These are phyloP conservation scores for Hyaloperonospora brassicae DNA, from an alignment of 352 stramenopile genomes.

Conservation along the genomic window DNA sequence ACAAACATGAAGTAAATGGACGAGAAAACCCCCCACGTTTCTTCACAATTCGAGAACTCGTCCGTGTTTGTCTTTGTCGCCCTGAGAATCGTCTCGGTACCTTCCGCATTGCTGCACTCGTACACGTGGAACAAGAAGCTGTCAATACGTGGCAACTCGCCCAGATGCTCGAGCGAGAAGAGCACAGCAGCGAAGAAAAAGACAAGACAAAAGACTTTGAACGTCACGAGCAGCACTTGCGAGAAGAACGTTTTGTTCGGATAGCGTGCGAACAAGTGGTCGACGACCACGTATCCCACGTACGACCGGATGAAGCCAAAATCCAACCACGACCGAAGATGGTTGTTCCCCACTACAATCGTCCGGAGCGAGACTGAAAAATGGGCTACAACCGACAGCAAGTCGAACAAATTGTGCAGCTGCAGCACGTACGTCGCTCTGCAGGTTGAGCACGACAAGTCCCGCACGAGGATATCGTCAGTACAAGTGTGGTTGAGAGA, in stretches of 20 bases:
- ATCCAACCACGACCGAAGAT: constrained; percentile 74
- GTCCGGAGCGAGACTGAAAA: constrained; percentile 74
- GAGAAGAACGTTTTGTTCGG: constrained; percentile 74
- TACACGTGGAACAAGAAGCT: constrained; percentile 84
- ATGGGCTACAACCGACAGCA: constrained; percentile 76
- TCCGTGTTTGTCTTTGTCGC: constrained; percentile 44
- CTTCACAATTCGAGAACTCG: constrained; percentile 47
- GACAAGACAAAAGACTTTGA: constrained; percentile 69
- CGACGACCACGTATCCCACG: constrained; percentile 75
- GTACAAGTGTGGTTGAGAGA: background rate
- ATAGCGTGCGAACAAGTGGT: constrained; percentile 60
- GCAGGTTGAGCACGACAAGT: background rate
- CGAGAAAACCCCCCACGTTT: constrained; percentile 83
- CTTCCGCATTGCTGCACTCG: constrained; percentile 52
- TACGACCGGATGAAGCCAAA: constrained; percentile 82
- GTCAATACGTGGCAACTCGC: constrained; percentile 72
- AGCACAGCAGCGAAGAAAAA: constrained; percentile 79
- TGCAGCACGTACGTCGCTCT: constrained; percentile 56
- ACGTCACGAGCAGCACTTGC: constrained; percentile 69
- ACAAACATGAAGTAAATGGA: constrained; percentile 88
- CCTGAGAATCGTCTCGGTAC: constrained; percentile 39
- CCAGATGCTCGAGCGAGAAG: constrained; percentile 79
- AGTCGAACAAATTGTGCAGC: constrained; percentile 70
- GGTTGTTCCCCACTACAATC: constrained; percentile 38
- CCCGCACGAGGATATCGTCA: constrained; percentile 1